phyloP scores from a whole-genome alignment of 345 rosid species.

The Gossypium longicalyx region DNA sequence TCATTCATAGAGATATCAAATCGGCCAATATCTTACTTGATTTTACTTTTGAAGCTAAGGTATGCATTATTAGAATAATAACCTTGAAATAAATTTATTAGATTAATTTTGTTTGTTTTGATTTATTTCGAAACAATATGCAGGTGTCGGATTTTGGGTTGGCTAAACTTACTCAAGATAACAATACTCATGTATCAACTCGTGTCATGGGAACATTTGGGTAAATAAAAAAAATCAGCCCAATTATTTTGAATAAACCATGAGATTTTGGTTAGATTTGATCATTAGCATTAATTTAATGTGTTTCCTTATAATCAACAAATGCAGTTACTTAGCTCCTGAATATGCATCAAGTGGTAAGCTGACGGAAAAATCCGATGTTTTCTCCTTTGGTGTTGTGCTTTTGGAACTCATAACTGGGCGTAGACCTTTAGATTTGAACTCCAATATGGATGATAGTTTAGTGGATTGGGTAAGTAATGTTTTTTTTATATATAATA shows the following conservation, averaged over 20 bases:
- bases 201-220: constrained; percentile 99
- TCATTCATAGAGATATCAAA: constrained; percentile 93
- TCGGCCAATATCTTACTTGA: constrained; percentile 83
- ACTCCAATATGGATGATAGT: constrained; percentile 68
- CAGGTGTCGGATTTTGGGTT: constrained; percentile 98
- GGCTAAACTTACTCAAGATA: constrained; percentile 73
- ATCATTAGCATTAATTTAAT: neutral
- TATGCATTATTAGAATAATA: constrained; percentile 13
- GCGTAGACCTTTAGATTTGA: constrained; percentile 55
- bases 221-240: constrained; percentile 30
- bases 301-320: neutral
- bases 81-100: neutral
- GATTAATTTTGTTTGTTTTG: neutral
- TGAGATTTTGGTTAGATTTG: neutral
- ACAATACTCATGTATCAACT: constrained; percentile 85
- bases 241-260: neutral
- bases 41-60: constrained; percentile 86
- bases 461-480: constrained; percentile 79
- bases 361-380: constrained; percentile 87
- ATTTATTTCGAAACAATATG: neutral
- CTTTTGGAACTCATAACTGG: constrained; percentile 81
- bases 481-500: neutral
- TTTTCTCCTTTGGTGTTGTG: constrained; percentile 84
- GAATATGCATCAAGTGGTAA: constrained; percentile 93
- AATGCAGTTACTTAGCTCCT: constrained; percentile 77